Evolutionary conservation across 306 rosid species (phyloP), one percentile per base, ranked within the genome.

Genomic region (Rosa lucieae): DNA sequence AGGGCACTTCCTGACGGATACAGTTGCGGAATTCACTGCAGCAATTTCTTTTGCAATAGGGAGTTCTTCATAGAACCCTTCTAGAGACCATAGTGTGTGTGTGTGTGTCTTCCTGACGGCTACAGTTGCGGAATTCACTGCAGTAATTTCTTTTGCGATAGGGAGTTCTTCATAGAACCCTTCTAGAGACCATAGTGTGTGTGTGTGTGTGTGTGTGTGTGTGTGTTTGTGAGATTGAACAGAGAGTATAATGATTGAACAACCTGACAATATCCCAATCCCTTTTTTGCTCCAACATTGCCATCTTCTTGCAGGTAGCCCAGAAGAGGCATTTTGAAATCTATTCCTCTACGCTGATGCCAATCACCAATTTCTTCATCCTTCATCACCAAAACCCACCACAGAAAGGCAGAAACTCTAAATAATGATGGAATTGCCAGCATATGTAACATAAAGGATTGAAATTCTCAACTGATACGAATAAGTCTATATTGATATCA

Each of bases 281-380:
- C 88, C 76, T 52, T 83, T 55, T 76, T 87, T 23, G 78, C 77
- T 84, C 91, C 97, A 78, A 89, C 65, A 81, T 90, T 91, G 79
- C 85, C 90, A 72, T 83, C 88, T 49, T 78, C 91, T 78, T 82
- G 82, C 48, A 79, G 77, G 78, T 63, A 71, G 81, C 81, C 78
- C 21, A 83, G 86, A 66, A 96, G 78, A 88, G 97, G 96, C 83
- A 96, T 94, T 87, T 85, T 96, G 79, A 91, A 96, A 87, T 96
- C 96, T 78, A 97, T 89, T 82, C 98, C 96, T 86, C 84, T 91
- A 80, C 91, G 89, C 81, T 93, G 97, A 89, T 90, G 93, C 93
- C 89, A 93, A 74, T 89, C 83, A 79, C 99, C 96, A 35, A 93
- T 90, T 87, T 93, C 94, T 81, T 89, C 92, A 85, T 96, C 96